Base-by-base conservation (phyloP, 208 protist genomes). In the Leishmania mexicana region DNA sequence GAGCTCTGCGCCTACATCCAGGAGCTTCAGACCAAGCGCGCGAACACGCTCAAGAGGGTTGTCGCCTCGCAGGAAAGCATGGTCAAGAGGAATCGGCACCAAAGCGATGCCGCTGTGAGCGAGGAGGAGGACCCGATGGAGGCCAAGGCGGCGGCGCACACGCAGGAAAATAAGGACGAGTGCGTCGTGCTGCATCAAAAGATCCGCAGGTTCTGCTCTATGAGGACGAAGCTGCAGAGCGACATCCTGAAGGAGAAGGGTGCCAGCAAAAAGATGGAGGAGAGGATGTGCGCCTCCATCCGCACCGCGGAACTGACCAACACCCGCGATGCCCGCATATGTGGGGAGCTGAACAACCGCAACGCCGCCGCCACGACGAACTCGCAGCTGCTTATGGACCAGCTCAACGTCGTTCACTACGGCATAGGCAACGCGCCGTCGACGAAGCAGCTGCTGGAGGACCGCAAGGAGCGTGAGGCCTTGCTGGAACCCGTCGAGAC, bases 361-460 rank as follows among this genome's bases (percentile, higher is more conserved):
- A 96, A 97, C 81, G 91, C 91, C 24, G 86, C 88, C 10, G 81
- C 95, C 38, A 96, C 90, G 38, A 94, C 88, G 40, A 95, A 90
- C 83, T 57, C 86, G 28, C 89, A 94, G 84, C 81, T 94, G 79
- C 88, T 95, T 7, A 75, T 97, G 57, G 78, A 89, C 21, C 90
- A 96, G 82, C 83, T 96, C 58, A 96, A 96, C 83, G 88, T 85
- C 28, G 88, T 90, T 78, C 92, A 97, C 88, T 97, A 95, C 84
- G 92, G 94, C 77, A 60, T 93, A 62, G 84, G 91, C 75, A 88
- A 87, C 79, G 88, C 87, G 24, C 91, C 88, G 35, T 89, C 88
- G 42, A 80, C 78, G 67, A 81, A 89, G 82, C 87, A 92, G 89
- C 88, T 92, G 68, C 80, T 94, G 68, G 81, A 94, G 87, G 88